Base-by-base conservation (phyloP, 1,139 yeast species). In the Kluyveromyces sp. region DNA sequence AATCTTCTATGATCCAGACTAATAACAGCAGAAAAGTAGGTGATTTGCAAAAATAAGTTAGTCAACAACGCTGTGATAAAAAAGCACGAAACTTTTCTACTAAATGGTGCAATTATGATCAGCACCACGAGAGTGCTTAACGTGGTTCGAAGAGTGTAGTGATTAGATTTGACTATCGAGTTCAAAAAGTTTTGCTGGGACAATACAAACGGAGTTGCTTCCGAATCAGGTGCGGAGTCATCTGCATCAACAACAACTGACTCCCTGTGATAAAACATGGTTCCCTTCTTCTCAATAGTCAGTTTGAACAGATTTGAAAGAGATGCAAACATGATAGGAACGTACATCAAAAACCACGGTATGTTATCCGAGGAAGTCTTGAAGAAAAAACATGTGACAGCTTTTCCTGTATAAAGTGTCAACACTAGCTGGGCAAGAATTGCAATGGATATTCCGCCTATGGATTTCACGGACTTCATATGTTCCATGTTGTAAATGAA, bases 1-100 rank as follows among this genome's bases (percentile, higher is more conserved):
- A 74, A 61, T 44, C 87, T 70, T 37, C 78, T 73, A 39, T 81
- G 65, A 63, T 86, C 95, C 37, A 85, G 74, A 25, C 81, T 71
- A 15, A 84, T 63, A 0, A 83, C 75, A 0, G 88, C 80, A 1
- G 79, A 67, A 48, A 83, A 74, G 57, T 70, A 83, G 0, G 89
- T 75, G 41, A 77, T 56, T 51, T 81, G 87, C 39, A 85, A 63
- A 3, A 72, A 45, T 51, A 76, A 78, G 52, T 83, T 87, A 33
- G 80, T 60, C 1, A 75, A 32, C 25, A 83, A 55, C 0, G 80
- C 71, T 31, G 71, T 43, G 2, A 64, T 51, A 1, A 70, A 60
- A 51, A 73, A 72, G 12, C 64, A 47, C 41, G 75, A 70, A 36
- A 69, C 66, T 37, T 68, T 67, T 38, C 59, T 60, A 3, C 70